Evolutionary conservation across 2,329 filamentous ascomycete species (phyloP).

Genomic region (Sordariomycetes sp.): DNA sequence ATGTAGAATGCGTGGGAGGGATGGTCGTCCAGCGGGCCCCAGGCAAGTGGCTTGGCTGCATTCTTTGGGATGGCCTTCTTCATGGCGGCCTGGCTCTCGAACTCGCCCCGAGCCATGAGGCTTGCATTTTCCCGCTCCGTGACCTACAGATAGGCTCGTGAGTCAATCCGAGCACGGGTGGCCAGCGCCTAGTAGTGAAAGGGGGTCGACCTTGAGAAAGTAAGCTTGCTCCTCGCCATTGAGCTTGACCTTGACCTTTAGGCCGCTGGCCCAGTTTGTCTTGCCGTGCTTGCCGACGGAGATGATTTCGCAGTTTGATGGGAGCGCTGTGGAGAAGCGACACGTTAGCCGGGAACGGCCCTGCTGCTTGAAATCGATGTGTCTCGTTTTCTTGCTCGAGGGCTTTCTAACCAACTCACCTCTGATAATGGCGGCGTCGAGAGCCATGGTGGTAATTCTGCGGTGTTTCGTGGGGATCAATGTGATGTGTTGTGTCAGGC

Average conservation of each 20-base stretch:
- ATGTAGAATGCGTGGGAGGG: slow-evolving; percentile 8
- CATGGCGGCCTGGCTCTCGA: slow-evolving; percentile 11
- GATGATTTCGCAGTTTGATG: neutral
- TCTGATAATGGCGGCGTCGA: neutral
- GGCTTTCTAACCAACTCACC: neutral
- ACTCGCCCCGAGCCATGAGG: slow-evolving; percentile 13
- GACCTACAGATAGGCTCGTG: slow-evolving; percentile 5
- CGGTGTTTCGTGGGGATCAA: neutral
- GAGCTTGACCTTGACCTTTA: slow-evolving; percentile 6
- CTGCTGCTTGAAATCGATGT: neutral
- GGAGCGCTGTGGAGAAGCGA: neutral
- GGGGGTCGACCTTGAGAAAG: slow-evolving; percentile 8
- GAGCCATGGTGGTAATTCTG: neutral
- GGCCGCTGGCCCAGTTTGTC: slow-evolving; percentile 2
- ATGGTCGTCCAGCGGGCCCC: slow-evolving; percentile 9
- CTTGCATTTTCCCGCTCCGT: slow-evolving; percentile 9
- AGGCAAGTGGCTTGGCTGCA: slow-evolving; percentile 10
- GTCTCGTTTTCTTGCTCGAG: neutral
- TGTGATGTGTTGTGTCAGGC: too few relatives aligned
- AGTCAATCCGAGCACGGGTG: neutral
- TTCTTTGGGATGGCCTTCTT: slow-evolving; percentile 11
- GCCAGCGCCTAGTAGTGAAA: neutral
- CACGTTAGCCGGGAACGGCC: neutral
- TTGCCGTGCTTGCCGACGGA: neutral
- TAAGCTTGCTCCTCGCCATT: slow-evolving; percentile 5